Evolutionary conservation across 164 flowering plant genomes (phyloP).

Genomic region (Nymphaea thermarum): DNA sequence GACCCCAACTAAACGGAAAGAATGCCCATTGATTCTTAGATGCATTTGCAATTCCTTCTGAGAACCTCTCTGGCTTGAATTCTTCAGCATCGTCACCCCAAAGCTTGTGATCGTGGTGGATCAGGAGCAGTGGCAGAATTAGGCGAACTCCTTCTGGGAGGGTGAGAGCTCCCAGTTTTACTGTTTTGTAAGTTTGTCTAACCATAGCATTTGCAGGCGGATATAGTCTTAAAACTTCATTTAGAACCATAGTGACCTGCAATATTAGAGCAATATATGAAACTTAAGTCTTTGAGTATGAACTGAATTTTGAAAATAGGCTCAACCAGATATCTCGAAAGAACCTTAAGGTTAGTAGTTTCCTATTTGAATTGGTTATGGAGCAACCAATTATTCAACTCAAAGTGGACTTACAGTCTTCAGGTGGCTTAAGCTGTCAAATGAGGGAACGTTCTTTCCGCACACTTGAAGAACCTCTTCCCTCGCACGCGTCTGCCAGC

Average conservation of each 20-base stretch:
- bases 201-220: not conserved
- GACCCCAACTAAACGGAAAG: constrained; percentile 2
- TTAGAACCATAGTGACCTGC: constrained; percentile 1
- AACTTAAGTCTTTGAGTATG: no score
- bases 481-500: constrained; percentile 43
- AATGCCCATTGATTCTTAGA: not conserved
- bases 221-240: not conserved
- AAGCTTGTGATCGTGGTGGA: not conserved
- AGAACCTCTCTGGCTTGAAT: constrained; percentile 1
- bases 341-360: not conserved
- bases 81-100: constrained; percentile 1
- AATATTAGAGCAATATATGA: not conserved
- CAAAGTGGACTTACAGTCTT: constrained; percentile 23
- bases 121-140: not conserved
- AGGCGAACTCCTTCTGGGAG: not conserved
- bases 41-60: not conserved
- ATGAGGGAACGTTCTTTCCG: constrained; percentile 15
- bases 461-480: constrained; percentile 28
- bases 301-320: not conserved
- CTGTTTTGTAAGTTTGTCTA: not conserved
- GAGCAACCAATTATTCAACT: not conserved
- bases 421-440: constrained; percentile 21
- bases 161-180: not conserved
- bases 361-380: not conserved
- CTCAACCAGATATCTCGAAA: not conserved